Conservation (phyloP, 441 rosid species). For the Gossypium schwendimanii region DNA sequence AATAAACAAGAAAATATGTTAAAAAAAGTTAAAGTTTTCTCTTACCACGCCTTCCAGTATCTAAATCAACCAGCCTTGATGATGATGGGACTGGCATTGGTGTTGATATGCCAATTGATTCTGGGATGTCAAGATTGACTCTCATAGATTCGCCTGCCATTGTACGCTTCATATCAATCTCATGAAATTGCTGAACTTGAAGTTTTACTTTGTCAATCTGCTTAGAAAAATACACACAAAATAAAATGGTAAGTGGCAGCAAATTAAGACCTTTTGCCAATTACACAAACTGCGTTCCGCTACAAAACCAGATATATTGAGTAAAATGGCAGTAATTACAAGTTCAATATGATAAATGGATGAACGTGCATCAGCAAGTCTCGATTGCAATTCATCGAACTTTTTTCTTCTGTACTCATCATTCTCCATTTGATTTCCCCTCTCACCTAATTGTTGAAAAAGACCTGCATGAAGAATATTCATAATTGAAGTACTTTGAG, state of each 20-base stretch:
- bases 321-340: slow-evolving; percentile 27
- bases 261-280: not conserved
- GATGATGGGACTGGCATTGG: slow-evolving; percentile 45
- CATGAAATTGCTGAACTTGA: slow-evolving; percentile 39
- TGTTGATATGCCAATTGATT: slow-evolving; percentile 64
- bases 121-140: slow-evolving; percentile 78
- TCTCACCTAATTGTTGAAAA: slow-evolving; percentile 65
- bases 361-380: slow-evolving; percentile 77
- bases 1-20: not conserved
- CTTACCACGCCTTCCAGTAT: slow-evolving; percentile 55
- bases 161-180: slow-evolving; percentile 33
- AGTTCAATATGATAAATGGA: slow-evolving; percentile 81
- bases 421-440: slow-evolving; percentile 84
- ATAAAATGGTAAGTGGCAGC: slow-evolving; percentile 7
- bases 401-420: slow-evolving; percentile 66
- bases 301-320: not conserved
- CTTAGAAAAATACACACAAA: slow-evolving; percentile 10
- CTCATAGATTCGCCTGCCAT: slow-evolving; percentile 37
- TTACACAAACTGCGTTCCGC: not conserved
- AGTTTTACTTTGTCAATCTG: slow-evolving; percentile 69
- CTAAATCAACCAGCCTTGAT: slow-evolving; percentile 60
- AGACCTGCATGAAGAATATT: slow-evolving; percentile 37
- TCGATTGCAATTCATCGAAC: slow-evolving; percentile 69
- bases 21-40: slow-evolving; percentile 41
- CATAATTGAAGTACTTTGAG: not conserved